A percentile compares a stretch with the other conserved stretches of the same genome.
phyloP scores from a whole-genome alignment of 2,329 filamentous ascomycete species.

The Fusarium solani-melongenae region DNA sequence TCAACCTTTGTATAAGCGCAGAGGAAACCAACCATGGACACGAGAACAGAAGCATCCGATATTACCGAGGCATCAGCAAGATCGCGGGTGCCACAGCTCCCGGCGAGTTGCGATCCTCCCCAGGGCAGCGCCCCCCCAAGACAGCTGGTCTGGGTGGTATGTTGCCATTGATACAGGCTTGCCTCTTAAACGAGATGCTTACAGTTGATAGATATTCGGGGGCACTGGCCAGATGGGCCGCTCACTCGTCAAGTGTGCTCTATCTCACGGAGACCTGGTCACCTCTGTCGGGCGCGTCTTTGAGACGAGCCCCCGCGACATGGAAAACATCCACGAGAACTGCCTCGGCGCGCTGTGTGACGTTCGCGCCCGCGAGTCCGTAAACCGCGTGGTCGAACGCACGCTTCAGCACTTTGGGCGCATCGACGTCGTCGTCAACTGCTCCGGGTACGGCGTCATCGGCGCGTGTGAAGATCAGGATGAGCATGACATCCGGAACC shows the following conservation, averaged over 20 bases:
- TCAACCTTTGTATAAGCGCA: not conserved
- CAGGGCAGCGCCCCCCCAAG: slow-evolving; percentile 74
- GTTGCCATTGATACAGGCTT: not conserved
- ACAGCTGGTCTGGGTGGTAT: slow-evolving; percentile 88
- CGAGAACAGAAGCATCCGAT: slow-evolving; percentile 41
- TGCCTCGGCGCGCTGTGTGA: slow-evolving; percentile 90
- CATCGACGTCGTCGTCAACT: slow-evolving; percentile 92
- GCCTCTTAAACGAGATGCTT: not conserved
- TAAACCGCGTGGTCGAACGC: slow-evolving; percentile 75
- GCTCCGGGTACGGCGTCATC: slow-evolving; percentile 94
- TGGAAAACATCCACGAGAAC: slow-evolving; percentile 77
- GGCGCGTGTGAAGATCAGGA: slow-evolving; percentile 97
- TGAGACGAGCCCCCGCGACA: slow-evolving; percentile 78
- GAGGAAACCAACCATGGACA: slow-evolving; percentile 38
- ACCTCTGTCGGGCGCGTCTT: slow-evolving; percentile 86
- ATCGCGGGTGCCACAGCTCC: slow-evolving; percentile 66
- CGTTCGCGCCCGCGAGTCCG: slow-evolving; percentile 83
- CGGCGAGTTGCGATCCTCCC: slow-evolving; percentile 88
- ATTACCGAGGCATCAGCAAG: slow-evolving; percentile 42
- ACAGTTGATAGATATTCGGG: slow-evolving; percentile 78
- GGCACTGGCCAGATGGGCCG: slow-evolving; percentile 97
- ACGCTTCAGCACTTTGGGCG: slow-evolving; percentile 81
- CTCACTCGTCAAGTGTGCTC: slow-evolving; percentile 84
- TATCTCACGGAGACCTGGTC: slow-evolving; percentile 85
- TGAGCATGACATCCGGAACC: slow-evolving; percentile 91